Conservation (phyloP, 1,284 basidiomycete genomes). For the Sphagnurus paluster region DNA sequence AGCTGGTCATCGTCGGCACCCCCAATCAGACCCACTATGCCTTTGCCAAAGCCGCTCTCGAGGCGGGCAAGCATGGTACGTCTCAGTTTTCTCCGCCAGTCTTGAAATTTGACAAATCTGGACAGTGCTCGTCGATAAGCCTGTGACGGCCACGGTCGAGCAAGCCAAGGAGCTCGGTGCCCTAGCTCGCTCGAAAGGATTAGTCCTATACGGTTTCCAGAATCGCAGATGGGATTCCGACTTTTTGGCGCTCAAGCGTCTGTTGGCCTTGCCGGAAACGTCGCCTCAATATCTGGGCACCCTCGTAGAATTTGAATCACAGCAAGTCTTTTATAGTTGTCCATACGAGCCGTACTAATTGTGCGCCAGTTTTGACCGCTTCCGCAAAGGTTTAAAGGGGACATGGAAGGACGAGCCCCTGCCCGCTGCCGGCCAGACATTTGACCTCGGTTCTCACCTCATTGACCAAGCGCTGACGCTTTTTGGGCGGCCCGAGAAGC, state of each 20-base stretch:
- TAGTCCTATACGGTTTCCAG: conserved; percentile 78
- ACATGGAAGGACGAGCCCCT: conserved; percentile 68
- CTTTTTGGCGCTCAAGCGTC: conserved; percentile 70
- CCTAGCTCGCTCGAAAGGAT: conserved; percentile 64
- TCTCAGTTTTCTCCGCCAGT: conserved; percentile 1
- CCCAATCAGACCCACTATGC: conserved; percentile 81
- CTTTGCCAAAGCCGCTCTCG: conserved; percentile 62
- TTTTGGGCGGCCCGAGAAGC: conserved; percentile 71
- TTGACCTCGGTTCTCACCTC: conserved; percentile 67
- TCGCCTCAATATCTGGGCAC: conserved; percentile 59
- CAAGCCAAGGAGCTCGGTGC: conserved; percentile 70
- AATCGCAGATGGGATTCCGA: conserved; percentile 86
- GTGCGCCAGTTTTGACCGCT: conserved; percentile 70
- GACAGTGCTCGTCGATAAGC: conserved; percentile 81
- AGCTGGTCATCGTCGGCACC: conserved; percentile 73
- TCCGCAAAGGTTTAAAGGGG: conserved; percentile 64
- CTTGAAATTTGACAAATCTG: background rate
- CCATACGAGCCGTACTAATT: background rate
- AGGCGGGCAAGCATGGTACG: conserved; percentile 79
- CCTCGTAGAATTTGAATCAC: conserved; percentile 75
- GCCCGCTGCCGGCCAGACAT: conserved; percentile 57
- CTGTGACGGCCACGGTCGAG: conserved; percentile 65
- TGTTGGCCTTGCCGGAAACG: conserved; percentile 56
- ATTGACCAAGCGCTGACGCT: conserved; percentile 80
- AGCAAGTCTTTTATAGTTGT: conserved; percentile 41